Conservation (phyloP, 1,284 basidiomycete species). For the Paramarasmius palmivorus region DNA sequence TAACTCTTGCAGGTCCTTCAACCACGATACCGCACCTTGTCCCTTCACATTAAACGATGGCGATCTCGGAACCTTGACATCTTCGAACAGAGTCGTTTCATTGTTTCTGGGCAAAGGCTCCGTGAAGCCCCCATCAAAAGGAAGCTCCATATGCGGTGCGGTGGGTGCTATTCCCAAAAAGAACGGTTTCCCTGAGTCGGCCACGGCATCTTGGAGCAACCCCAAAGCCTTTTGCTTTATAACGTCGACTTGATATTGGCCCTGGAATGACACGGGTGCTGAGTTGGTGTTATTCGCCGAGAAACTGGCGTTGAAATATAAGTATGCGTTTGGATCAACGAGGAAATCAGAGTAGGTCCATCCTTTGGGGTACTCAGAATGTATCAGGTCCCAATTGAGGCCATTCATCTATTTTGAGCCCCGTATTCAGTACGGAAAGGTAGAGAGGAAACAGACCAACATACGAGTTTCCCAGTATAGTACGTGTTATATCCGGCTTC, state of each 20-base stretch:
- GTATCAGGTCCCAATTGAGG: not conserved
- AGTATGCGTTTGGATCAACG: conserved; percentile 3
- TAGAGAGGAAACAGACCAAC: not conserved
- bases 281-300: not conserved
- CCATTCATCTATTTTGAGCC: conserved; percentile 11
- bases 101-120: not conserved
- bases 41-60: conserved; percentile 3
- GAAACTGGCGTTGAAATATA: conserved; percentile 5
- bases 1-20: not conserved
- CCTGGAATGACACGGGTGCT: not conserved
- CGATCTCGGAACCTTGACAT: not conserved
- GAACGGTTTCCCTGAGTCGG: not conserved
- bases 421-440: too few relatives aligned
- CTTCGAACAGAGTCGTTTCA: not conserved
- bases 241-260: not conserved
- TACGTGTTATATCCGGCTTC: conserved; percentile 7
- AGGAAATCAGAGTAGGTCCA: conserved; percentile 5
- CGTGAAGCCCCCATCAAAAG: not conserved
- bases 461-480: conserved; percentile 7
- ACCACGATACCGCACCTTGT: conserved; percentile 1
- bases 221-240: conserved; percentile 2
- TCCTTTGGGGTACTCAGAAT: not conserved
- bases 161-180: conserved; percentile 5
- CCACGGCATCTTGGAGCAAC: not conserved
- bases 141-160: conserved; percentile 3